Evolutionary conservation across 331 rosid species (phyloP).

Genomic region (Quercus phellos): DNA sequence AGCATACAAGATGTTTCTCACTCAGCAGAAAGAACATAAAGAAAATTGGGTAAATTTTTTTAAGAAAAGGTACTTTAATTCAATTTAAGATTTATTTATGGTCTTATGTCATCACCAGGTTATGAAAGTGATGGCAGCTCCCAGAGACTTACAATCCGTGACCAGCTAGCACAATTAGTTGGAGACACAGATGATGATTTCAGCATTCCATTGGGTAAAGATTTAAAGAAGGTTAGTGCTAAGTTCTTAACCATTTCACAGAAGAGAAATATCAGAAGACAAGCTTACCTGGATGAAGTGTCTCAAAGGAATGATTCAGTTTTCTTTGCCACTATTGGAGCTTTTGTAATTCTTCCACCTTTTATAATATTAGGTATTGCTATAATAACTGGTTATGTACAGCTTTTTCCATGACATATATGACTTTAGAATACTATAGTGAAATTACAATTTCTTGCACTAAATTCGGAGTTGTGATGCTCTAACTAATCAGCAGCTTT

Average conservation of each 20-base stretch:
- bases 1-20: neutral
- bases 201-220: constrained; percentile 68
- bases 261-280: constrained; percentile 88
- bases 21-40: neutral
- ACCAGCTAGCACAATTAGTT: constrained; percentile 67
- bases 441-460: neutral
- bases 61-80: neutral
- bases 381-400: constrained; percentile 85
- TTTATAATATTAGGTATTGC: constrained; percentile 83
- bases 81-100: neutral
- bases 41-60: neutral
- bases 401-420: constrained; percentile 74
- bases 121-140: constrained; percentile 64
- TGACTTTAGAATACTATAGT: neutral
- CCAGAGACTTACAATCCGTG: constrained; percentile 45
- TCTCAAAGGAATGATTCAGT: constrained; percentile 85
- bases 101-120: constrained; percentile 32
- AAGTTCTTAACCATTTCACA: constrained; percentile 79
- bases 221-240: constrained; percentile 71
- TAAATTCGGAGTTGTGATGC: neutral
- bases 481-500: neutral
- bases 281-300: constrained; percentile 70
- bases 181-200: constrained; percentile 75
- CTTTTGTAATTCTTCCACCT: constrained; percentile 89
- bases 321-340: constrained; percentile 89